These are phyloP conservation scores for Candida berthetii DNA, from an alignment of 805 yeast species.

Conservation along the genomic window DNA sequence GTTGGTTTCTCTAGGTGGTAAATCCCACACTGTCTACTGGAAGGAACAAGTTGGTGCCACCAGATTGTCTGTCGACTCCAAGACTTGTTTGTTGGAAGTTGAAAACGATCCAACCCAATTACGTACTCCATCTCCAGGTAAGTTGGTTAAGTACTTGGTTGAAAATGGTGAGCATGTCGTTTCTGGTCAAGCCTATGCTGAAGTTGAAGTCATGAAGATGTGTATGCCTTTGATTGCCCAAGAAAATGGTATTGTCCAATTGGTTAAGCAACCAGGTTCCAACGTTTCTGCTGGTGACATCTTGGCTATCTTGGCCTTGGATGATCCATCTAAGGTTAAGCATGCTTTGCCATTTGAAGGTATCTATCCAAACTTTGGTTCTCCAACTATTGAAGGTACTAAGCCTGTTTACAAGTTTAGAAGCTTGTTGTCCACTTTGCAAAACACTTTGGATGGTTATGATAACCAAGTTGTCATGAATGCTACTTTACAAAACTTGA, in stretches of 20 bases:
- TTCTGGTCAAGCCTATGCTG: conserved; percentile 94
- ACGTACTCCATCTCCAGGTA: conserved; percentile 99
- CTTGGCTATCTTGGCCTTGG: conserved; percentile 87
- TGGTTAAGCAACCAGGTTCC: conserved; percentile 97
- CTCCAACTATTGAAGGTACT: conserved; percentile 76
- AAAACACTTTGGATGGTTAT: conserved; percentile 81
- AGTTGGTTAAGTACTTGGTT: conserved; percentile 85
- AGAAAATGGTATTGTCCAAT: conserved; percentile 89
- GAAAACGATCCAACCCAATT: conserved; percentile 99
- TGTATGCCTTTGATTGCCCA: conserved; percentile 94
- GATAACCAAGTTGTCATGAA: conserved; percentile 96
- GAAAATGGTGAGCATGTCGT: conserved; percentile 92
- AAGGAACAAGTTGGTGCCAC: conserved; percentile 96
- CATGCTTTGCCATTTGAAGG: conserved; percentile 96
- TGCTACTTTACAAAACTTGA: conserved; percentile 66
- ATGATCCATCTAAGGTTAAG: conserved; percentile 95
- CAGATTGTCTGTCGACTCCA: conserved; percentile 89
- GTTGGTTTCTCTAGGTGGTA: conserved; percentile 82
- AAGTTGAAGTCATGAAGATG: conserved; percentile 99
- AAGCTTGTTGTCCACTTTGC: conserved; percentile 50
- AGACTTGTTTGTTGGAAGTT: conserved; percentile 87
- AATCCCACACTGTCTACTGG: conserved; percentile 94
- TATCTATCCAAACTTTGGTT: conserved; percentile 83
- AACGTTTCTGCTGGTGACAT: conserved; percentile 95
- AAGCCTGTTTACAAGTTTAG: conserved; percentile 76